A percentile compares a stretch with the other conserved stretches of the same genome.
Conservation (phyloP, 345 rosid genomes). For the Salix udensis region DNA sequence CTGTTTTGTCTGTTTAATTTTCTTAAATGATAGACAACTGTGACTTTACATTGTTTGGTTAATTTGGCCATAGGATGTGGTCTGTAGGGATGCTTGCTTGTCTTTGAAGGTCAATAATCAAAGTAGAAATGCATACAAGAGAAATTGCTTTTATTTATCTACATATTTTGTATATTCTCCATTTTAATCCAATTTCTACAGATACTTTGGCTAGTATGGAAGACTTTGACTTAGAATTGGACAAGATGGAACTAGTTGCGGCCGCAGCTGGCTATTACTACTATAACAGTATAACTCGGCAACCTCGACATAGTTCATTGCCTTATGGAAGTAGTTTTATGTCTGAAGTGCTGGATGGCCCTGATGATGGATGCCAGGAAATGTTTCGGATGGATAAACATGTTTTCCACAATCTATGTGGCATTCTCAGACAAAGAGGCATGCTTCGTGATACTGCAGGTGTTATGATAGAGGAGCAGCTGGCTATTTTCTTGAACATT, state of each 20-base stretch:
- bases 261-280: slow-evolving; percentile 70
- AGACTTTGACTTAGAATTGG: slow-evolving; percentile 62
- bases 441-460: slow-evolving; percentile 61
- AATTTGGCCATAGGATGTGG: not conserved
- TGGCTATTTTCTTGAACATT: slow-evolving; percentile 71
- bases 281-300: slow-evolving; percentile 44
- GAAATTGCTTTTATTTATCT: not conserved
- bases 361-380: slow-evolving; percentile 52
- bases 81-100: not conserved
- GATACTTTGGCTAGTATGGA: slow-evolving; percentile 45
- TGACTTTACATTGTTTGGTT: not conserved
- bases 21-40: not conserved
- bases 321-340: slow-evolving; percentile 43
- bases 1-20: slow-evolving; percentile 12
- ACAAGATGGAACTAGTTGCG: slow-evolving; percentile 80
- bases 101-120: not conserved
- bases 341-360: slow-evolving; percentile 50
- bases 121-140: not conserved
- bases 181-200: slow-evolving; percentile 42
- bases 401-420: slow-evolving; percentile 59
- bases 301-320: slow-evolving; percentile 32
- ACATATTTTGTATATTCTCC: not conserved
- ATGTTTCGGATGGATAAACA: slow-evolving; percentile 75
- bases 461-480: slow-evolving; percentile 70
- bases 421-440: slow-evolving; percentile 49